These are phyloP conservation scores for Aspergillus puulaauensis DNA, from an alignment of 2,329 filamentous ascomycete species.

Conservation along the genomic window DNA sequence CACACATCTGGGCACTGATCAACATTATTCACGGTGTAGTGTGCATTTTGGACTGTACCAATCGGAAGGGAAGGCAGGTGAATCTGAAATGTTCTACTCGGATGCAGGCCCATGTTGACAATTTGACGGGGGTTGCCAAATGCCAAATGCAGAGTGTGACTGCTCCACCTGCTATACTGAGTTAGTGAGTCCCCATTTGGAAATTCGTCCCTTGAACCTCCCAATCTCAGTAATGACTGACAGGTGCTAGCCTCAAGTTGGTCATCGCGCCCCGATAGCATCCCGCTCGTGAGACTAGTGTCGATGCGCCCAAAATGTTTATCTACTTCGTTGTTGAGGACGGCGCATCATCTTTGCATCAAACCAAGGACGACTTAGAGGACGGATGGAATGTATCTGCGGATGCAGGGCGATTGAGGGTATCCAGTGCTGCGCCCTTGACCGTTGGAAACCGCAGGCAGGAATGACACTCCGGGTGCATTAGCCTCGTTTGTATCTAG, in stretches of 20 bases:
- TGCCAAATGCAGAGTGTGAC: not conserved
- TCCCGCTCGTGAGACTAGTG: not conserved
- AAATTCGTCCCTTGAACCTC: not conserved
- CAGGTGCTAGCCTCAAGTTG: not conserved
- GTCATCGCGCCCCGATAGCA: constrained; percentile 3
- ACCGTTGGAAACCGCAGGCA: not conserved
- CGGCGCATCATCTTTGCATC: not conserved
- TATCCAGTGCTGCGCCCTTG: not conserved
- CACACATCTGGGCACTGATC: not conserved
- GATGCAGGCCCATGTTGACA: not conserved
- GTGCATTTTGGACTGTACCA: not conserved
- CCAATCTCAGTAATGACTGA: constrained; percentile 12
- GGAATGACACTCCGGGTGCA: not conserved
- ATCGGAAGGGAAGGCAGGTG: not conserved
- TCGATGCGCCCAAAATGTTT: too few species aligned
- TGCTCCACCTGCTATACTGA: not conserved
- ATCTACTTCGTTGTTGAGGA: not conserved
- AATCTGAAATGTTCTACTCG: not conserved
- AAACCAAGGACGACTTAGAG: not conserved
- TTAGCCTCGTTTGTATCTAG: not conserved
- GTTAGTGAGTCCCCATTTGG: not conserved
- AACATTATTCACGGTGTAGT: not conserved
- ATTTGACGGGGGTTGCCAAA: not conserved
- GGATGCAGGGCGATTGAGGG: not conserved
- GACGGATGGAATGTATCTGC: constrained; percentile 1